A percentile compares a stretch with the other conserved stretches of the same genome.
These are phyloP conservation scores for Ogataea sp. DNA, from an alignment of 805 yeast species.

Conservation along the genomic window DNA sequence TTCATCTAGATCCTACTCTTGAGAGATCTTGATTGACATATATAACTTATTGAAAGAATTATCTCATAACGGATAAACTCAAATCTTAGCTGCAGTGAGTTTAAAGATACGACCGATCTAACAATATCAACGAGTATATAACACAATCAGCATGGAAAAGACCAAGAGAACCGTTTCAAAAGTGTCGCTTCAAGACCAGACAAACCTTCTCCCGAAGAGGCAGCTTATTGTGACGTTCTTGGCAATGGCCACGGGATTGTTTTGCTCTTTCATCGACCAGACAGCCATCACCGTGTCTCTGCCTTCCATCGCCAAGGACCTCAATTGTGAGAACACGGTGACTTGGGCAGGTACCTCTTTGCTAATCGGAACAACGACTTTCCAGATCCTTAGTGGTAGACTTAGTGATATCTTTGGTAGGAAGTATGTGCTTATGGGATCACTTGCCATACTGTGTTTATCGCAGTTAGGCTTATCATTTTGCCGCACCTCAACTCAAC, in stretches of 20 bases:
- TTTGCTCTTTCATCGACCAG: conserved; percentile 41
- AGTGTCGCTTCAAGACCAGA: conserved; percentile 28
- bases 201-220: conserved; percentile 30
- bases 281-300: conserved; percentile 41
- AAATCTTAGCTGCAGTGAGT: no score
- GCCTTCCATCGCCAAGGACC: conserved; percentile 38
- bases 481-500: conserved; percentile 38
- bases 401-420: conserved; percentile 49
- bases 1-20: no score
- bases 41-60: no score
- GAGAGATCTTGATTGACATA: no score
- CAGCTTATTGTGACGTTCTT: conserved; percentile 29
- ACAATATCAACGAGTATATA: not conserved
- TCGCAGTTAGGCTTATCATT: conserved; percentile 45
- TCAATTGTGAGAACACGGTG: conserved; percentile 32
- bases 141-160: not conserved
- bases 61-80: no score
- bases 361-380: conserved; percentile 40
- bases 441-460: conserved; percentile 30
- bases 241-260: conserved; percentile 30
- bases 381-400: conserved; percentile 47
- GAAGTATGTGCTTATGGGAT: conserved; percentile 32
- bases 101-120: no score
- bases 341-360: conserved; percentile 55
- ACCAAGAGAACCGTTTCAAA: conserved; percentile 5